Conservation (phyloP, 257 asterid species). For the Salvia splendens region DNA sequence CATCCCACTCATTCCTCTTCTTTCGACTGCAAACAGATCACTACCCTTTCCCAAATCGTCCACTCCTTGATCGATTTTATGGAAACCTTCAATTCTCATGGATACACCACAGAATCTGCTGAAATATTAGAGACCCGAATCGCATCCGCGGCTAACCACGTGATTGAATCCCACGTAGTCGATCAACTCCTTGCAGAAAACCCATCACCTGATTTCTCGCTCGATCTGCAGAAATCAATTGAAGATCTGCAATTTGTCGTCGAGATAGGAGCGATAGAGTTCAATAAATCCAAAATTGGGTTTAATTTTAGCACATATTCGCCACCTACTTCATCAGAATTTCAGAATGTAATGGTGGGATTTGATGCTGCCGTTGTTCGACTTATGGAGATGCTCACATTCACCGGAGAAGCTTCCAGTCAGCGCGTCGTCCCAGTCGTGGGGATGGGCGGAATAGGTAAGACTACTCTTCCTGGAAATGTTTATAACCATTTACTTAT, state of each 20-base stretch:
- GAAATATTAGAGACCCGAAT: too few relatives aligned
- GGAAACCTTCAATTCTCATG: neutral
- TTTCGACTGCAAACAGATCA: neutral
- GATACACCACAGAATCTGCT: too few relatives aligned
- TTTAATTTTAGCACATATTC: neutral
- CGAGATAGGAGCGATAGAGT: neutral
- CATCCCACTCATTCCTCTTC: neutral
- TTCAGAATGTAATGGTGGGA: neutral
- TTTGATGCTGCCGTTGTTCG: neutral
- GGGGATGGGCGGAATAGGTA: slow-evolving; percentile 2
- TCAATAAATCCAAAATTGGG: neutral
- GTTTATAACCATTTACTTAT: neutral
- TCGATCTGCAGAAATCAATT: neutral
- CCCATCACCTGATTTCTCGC: neutral
- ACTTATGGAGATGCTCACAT: neutral
- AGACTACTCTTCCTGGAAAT: neutral
- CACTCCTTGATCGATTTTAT: neutral
- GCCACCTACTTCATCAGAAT: neutral
- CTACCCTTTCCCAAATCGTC: neutral
- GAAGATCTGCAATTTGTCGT: neutral
- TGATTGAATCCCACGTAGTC: too few relatives aligned
- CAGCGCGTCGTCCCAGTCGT: neutral
- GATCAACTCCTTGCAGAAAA: too few relatives aligned
- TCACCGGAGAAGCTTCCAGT: neutral
- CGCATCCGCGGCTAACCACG: too few relatives aligned